Percentiles rank a stretch among this genome's conserved stretches.
Conservation (phyloP, 345 rosid genomes). For the Trapa incisa region DNA sequence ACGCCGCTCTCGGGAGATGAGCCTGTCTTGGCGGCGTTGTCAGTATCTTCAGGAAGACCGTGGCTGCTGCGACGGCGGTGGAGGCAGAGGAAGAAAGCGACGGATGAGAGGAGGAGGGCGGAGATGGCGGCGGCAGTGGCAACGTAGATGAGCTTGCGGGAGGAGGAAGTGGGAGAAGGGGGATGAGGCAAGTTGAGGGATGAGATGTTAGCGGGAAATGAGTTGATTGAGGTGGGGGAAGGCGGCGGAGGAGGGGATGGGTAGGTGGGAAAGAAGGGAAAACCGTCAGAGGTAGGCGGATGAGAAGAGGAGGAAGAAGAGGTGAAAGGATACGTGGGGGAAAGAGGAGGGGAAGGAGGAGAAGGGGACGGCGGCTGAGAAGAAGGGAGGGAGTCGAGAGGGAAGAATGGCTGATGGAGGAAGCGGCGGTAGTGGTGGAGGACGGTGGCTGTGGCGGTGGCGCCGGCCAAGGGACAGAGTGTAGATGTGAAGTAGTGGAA, state of each 20-base stretch:
- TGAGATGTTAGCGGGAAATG: constrained; percentile 92
- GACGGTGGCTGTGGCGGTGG: constrained; percentile 8
- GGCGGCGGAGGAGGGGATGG: constrained; percentile 65
- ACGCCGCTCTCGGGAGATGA: constrained; percentile 18
- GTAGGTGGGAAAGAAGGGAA: constrained; percentile 73
- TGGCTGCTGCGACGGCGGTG: constrained; percentile 32
- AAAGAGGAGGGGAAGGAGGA: constrained; percentile 19
- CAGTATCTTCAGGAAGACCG: constrained; percentile 25
- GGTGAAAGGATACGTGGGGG: constrained; percentile 44
- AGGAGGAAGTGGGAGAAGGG: constrained; percentile 55
- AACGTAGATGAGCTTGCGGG: constrained; percentile 59
- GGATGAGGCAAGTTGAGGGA: constrained; percentile 68
- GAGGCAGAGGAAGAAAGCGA: constrained; percentile 29
- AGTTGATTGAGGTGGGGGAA: constrained; percentile 49
- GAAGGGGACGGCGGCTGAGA: constrained; percentile 35
- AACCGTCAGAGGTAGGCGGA: constrained; percentile 41
- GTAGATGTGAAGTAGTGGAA: constrained; percentile 15
- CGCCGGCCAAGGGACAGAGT: neutral
- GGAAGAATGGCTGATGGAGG: constrained; percentile 70
- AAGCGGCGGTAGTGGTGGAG: constrained; percentile 42
- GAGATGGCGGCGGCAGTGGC: constrained; percentile 34
- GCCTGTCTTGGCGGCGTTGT: constrained; percentile 35
- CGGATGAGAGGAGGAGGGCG: constrained; percentile 36
- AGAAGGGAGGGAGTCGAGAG: constrained; percentile 21
- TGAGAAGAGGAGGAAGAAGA: constrained; percentile 32